Conservation (phyloP, 2,329 filamentous ascomycete genomes). For the Paracoccidioides brasiliensis region DNA sequence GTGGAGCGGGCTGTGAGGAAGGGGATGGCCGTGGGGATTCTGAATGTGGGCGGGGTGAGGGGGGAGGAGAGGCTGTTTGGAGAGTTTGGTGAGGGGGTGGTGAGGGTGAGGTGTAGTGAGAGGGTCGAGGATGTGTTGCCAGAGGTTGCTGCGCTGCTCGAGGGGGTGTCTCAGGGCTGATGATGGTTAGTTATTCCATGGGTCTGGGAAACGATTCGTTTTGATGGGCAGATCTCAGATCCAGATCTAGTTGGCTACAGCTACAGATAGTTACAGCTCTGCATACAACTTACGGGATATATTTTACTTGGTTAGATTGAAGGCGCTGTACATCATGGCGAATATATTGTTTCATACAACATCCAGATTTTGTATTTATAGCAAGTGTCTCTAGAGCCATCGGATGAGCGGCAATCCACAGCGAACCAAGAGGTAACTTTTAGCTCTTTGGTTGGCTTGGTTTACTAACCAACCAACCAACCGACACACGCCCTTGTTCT, state of each 20-base stretch:
- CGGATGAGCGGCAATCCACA: background rate
- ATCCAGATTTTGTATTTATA: background rate
- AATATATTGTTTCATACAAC: background rate
- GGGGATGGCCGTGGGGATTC: conserved; percentile 71
- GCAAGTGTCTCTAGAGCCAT: background rate
- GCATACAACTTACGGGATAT: too few relatives aligned
- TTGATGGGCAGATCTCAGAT: too few relatives aligned
- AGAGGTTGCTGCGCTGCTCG: conserved; percentile 22
- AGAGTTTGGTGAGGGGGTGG: conserved; percentile 15
- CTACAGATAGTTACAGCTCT: too few relatives aligned
- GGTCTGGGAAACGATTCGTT: background rate
- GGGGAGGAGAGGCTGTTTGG: conserved; percentile 34
- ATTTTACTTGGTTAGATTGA: too few relatives aligned
- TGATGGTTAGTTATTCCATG: background rate
- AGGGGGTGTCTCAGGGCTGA: background rate
- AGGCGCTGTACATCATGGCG: too few relatives aligned
- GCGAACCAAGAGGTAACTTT: too few relatives aligned
- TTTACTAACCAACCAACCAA: too few relatives aligned
- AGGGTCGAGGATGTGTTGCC: conserved; percentile 31
- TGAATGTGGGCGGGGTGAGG: conserved; percentile 54
- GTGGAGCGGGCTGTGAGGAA: conserved; percentile 70
- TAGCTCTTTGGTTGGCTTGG: too few relatives aligned
- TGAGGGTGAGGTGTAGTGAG: conserved; percentile 31
- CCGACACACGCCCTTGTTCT: too few relatives aligned
- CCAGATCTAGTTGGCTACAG: too few relatives aligned